Base-by-base conservation (phyloP, 352 stramenopile genomes). In the Phytophthora pini region DNA sequence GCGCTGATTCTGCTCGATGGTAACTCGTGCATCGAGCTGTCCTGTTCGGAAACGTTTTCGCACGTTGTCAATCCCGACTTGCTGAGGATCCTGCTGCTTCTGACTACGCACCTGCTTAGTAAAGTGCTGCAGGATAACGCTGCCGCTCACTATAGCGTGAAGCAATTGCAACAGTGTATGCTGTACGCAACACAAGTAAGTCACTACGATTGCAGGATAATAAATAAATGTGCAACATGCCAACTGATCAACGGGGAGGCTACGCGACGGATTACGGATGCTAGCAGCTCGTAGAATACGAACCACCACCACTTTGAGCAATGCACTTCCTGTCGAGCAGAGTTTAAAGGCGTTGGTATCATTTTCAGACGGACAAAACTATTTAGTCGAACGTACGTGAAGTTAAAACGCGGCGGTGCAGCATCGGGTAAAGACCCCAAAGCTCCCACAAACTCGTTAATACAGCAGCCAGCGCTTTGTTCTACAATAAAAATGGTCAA, bases 71-170 rank as follows among this genome's bases (percentile, higher is more conserved):
- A 17, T 36, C 40, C 13, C 13, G 22, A 43, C 24, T 47, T 26
- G 24, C 1, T 22, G 12, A 34, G 6, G 22, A 50, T 26, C n/a
- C 1, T 2, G 5, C 13, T 12, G 15, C 13, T 24, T 13, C 9
- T 1, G 17, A 51, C 11, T 26, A 40, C 43, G 20, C 61, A 61
- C 74, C 58, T 62, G 48, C 13, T 51, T 61, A 2, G 61, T 64
- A 22, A 74, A 72, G 7, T 50, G 49, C 11, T 73, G 75, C 34
- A 81, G 57, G 2, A 29, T 38, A 26, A 77, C 49, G 41, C 61
- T 79, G 40, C 17, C 39, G 31, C 48, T 63, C n/a, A 81, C 22
- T 1, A 83, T n/a, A 17, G 60, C 61, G 3, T 63, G 52, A 9
- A 80, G 51, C 10, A 80, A 38, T 17, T 61, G 40, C 48, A 74